Conservation (phyloP, 2,329 filamentous ascomycete species). For the Beauveria australis region DNA sequence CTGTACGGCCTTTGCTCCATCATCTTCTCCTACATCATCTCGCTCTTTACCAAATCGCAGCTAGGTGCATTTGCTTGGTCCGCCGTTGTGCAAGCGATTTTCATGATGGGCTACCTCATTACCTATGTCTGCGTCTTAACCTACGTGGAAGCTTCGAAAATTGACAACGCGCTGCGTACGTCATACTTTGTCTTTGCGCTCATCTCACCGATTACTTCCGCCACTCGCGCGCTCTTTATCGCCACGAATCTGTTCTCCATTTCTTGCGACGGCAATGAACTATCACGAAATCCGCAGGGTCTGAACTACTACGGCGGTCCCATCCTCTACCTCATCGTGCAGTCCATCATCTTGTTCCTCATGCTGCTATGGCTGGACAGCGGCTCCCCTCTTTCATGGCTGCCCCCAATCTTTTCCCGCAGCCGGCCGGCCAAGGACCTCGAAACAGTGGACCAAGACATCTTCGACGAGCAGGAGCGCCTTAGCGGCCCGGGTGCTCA, state of each 20-base stretch:
- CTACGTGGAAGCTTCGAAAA: constrained; percentile 60
- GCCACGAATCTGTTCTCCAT: constrained; percentile 77
- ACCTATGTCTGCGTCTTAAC: constrained; percentile 65
- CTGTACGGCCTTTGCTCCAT: constrained; percentile 75
- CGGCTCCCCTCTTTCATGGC: constrained; percentile 53
- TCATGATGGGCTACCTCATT: constrained; percentile 65
- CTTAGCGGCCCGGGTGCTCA: constrained; percentile 36
- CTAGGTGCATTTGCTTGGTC: constrained; percentile 78
- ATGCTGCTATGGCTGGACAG: constrained; percentile 75
- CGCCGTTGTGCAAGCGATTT: constrained; percentile 64
- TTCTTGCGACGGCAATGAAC: constrained; percentile 56
- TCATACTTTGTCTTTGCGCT: constrained; percentile 68
- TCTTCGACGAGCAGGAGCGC: constrained; percentile 55
- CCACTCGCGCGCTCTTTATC: constrained; percentile 67
- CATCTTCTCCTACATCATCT: constrained; percentile 71
- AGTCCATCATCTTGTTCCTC: constrained; percentile 62
- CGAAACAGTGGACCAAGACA: constrained; percentile 45
- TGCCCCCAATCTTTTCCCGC: constrained; percentile 34
- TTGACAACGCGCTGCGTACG: constrained; percentile 59
- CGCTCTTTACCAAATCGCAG: constrained; percentile 70
- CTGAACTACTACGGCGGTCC: constrained; percentile 74
- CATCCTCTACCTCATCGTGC: constrained; percentile 72
- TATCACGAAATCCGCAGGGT: constrained; percentile 60
- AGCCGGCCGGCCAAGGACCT: constrained; percentile 17
- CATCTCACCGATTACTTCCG: constrained; percentile 68